A percentile compares a stretch with the other conserved stretches of the same genome.
phyloP scores from a whole-genome alignment of 2,329 filamentous ascomycete genomes.

The Plenodomus lindquistii region DNA sequence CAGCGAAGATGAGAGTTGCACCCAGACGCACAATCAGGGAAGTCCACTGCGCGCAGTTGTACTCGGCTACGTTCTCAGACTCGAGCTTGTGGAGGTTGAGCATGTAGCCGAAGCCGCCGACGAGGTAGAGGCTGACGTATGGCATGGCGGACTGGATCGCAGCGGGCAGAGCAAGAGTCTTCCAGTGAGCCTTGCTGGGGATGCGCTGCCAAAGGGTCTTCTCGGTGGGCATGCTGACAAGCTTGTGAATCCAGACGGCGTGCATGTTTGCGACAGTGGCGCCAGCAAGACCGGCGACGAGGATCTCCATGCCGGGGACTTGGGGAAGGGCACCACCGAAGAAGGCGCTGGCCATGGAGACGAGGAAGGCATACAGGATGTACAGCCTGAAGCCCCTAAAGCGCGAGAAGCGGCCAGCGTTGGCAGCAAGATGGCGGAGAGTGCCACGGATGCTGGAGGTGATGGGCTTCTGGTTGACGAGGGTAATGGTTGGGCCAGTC shows the following conservation, averaged over 20 bases:
- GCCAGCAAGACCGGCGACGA: conserved; percentile 61
- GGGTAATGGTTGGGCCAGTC: conserved; percentile 43
- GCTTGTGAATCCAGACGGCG: conserved; percentile 82
- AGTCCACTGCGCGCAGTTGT: conserved; percentile 38
- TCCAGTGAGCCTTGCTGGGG: conserved; percentile 66
- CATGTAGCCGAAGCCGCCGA: conserved; percentile 48
- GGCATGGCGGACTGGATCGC: conserved; percentile 64
- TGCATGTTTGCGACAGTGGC: conserved; percentile 69
- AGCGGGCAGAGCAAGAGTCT: conserved; percentile 70
- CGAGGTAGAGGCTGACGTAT: conserved; percentile 57
- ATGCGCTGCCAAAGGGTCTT: conserved; percentile 68
- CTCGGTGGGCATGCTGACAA: conserved; percentile 71
- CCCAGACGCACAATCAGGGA: conserved; percentile 49
- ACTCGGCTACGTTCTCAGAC: conserved; percentile 37
- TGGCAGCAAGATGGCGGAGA: conserved; percentile 63
- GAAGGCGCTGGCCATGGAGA: conserved; percentile 48
- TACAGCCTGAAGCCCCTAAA: conserved; percentile 69
- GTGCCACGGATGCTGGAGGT: conserved; percentile 64
- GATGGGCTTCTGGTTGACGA: conserved; percentile 60
- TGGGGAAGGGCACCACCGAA: conserved; percentile 49
- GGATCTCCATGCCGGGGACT: conserved; percentile 51
- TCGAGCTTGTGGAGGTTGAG: conserved; percentile 42
- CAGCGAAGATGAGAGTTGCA: conserved; percentile 40
- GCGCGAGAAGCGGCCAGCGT: conserved; percentile 66
- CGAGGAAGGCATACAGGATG: conserved; percentile 41